A percentile compares a stretch with the other conserved stretches of the same genome.
phyloP scores from a whole-genome alignment of 257 asterid genomes.

The Solanum microdontum region DNA sequence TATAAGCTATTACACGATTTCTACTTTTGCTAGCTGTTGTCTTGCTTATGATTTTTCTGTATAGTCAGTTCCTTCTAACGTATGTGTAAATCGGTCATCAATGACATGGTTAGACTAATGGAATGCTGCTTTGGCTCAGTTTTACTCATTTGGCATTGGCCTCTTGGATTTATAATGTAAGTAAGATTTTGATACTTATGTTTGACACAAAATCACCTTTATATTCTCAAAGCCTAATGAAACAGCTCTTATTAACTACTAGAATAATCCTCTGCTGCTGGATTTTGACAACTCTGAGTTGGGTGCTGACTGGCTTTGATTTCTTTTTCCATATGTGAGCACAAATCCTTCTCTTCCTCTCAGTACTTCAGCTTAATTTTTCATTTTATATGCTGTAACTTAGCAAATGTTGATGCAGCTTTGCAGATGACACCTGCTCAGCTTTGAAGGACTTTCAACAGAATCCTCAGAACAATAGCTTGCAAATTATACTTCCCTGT shows the following conservation, averaged over 20 bases:
- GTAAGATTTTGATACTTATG: neutral
- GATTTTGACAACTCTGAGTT: conserved; percentile 37
- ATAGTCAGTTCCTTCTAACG: conserved; percentile 5
- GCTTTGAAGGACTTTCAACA: conserved; percentile 27
- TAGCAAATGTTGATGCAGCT: conserved; percentile 12
- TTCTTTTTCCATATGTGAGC: conserved; percentile 40
- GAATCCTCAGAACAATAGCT: conserved; percentile 30
- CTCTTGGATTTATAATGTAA: conserved; percentile 42
- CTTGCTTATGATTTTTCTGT: neutral
- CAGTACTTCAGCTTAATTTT: neutral
- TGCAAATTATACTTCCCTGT: conserved; percentile 32
- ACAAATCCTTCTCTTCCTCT: neutral
- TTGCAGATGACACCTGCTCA: conserved; percentile 38
- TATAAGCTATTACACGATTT: neutral
- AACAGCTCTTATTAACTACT: neutral
- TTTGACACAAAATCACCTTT: neutral
- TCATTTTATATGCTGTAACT: neutral
- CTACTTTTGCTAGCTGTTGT: neutral
- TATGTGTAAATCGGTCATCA: conserved; percentile 12
- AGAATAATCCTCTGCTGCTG: conserved; percentile 43
- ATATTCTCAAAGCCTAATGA: neutral
- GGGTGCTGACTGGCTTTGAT: conserved; percentile 44
- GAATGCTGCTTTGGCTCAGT: conserved; percentile 52
- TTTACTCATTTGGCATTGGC: conserved; percentile 32
- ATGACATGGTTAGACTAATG: conserved; percentile 37